Conservation (phyloP, 2,329 filamentous ascomycete species). For the Aureobasidium sp. region DNA sequence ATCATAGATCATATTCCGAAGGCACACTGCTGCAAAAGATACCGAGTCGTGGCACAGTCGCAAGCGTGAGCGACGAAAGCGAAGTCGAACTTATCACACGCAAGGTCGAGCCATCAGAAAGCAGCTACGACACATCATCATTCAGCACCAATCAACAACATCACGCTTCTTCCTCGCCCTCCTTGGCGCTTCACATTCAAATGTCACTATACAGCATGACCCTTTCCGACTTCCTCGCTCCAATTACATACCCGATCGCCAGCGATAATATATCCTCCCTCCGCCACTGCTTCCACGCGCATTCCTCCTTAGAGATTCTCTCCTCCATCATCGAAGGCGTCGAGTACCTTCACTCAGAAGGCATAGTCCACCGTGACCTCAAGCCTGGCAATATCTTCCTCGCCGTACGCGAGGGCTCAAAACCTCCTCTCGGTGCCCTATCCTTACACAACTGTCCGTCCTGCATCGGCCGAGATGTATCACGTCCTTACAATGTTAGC, state of each 20-base stretch:
- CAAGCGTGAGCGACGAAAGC: constrained; percentile 28
- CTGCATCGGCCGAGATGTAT: not conserved
- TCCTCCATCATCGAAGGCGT: constrained; percentile 55
- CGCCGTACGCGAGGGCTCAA: constrained; percentile 31
- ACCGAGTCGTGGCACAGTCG: constrained; percentile 22
- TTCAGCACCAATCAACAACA: not conserved
- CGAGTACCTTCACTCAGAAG: constrained; percentile 55
- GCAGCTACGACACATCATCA: constrained; percentile 22
- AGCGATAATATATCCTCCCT: constrained; percentile 21
- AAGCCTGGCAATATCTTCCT: constrained; percentile 65
- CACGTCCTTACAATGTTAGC: constrained; percentile 38
- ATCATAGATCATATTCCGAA: not conserved
- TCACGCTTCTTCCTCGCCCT: constrained; percentile 16
- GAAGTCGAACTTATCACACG: constrained; percentile 42
- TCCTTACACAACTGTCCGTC: constrained; percentile 38
- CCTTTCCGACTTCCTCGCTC: constrained; percentile 51
- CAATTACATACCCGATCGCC: constrained; percentile 19
- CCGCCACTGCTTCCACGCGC: constrained; percentile 56
- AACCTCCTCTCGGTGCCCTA: constrained; percentile 35
- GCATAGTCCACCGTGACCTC: constrained; percentile 59
- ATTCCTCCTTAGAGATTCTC: constrained; percentile 51
- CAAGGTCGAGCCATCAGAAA: constrained; percentile 34
- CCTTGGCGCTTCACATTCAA: constrained; percentile 56
- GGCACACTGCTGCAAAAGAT: constrained; percentile 19
- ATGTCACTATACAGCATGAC: constrained; percentile 60